Evolutionary conservation across 208 protist genomes (phyloP), one percentile per base, ranked within the genome.

Genomic region (Leishmania guyanensis): DNA sequence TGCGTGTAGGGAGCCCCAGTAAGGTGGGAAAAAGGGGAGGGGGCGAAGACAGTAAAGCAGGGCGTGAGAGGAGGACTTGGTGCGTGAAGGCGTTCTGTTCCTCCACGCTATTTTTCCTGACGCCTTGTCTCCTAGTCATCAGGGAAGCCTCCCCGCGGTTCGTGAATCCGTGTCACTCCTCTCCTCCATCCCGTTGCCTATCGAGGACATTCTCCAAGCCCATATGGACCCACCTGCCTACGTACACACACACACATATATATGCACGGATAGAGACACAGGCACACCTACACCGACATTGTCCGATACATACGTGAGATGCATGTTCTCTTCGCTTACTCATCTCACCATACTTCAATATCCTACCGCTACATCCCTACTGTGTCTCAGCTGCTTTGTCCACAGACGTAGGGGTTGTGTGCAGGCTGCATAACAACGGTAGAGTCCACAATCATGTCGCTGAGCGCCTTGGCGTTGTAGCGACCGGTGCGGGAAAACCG

Each of bases 401-500:
- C 26, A 36, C 66, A 65, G 5, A 14, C 29, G 36, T 77, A 77
- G 20, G 74, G 74, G 39, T 77, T 39, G 3, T 66, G 29, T 5
- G 56, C 50, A 33, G 74, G 39, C 56, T 53, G 53, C 58, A 88
- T 58, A 26, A 58, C 51, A 53, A 78, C 84, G 78, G 85, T 90
- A 83, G 78, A 82, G 74, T 88, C 82, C 17, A 73, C 26, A 36
- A 88, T 65, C 77, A 92, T 81, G 75, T 92, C 84, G 78, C 86
- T 89, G 54, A 92, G 82, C 16, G 73, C 78, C 82, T 83, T 85
- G 26, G 86, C 88, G 60, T 81, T 77, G 82, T 88, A 92, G 83
- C 83, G 83, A 66, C 86, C 84, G 48, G 86, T 89, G 51, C 79
- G 78, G 33, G 80, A 53, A 46, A 87, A 85, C 65, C 82, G 88